Percentiles rank a stretch among this genome's conserved stretches.
Conservation (phyloP, 2,329 filamentous ascomycete species). For the Ustilaginoidea virens region DNA sequence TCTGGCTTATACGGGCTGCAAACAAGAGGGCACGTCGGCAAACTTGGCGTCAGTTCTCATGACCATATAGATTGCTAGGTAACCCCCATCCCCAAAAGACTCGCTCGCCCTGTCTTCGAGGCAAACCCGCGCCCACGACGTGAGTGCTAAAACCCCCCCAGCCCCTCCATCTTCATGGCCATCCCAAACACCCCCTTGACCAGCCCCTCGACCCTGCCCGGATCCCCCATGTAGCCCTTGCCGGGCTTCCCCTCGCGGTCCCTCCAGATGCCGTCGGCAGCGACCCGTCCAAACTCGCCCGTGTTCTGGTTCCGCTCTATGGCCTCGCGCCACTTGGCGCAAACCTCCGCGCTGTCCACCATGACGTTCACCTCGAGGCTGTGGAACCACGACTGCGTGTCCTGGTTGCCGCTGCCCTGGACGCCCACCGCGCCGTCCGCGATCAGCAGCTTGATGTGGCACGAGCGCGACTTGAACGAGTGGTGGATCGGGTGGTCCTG, state of each 20-base stretch:
- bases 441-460: constrained; percentile 67
- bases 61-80: no score
- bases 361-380: constrained; percentile 66
- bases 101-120: no score
- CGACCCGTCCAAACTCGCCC: constrained; percentile 22
- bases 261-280: constrained; percentile 8
- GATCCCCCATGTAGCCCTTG: constrained; percentile 8
- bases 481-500: constrained; percentile 53
- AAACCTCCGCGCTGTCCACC: constrained; percentile 49
- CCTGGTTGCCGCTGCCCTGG: constrained; percentile 64
- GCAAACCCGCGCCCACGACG: no score
- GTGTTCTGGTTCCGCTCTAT: constrained; percentile 55
- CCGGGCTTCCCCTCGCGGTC: constrained; percentile 6
- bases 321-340: constrained; percentile 44
- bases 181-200: constrained; percentile 7
- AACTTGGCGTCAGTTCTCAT: no score
- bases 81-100: no score
- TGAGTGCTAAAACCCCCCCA: constrained; percentile 4
- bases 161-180: constrained; percentile 7
- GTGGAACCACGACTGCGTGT: constrained; percentile 69
- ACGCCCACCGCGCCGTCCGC: constrained; percentile 54
- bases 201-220: constrained; percentile 5
- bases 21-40: no score
- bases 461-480: constrained; percentile 47
- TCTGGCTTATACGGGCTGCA: no score